Conservation (phyloP, 192 early-diverging fungal genomes). For the Backusella australiensis region DNA sequence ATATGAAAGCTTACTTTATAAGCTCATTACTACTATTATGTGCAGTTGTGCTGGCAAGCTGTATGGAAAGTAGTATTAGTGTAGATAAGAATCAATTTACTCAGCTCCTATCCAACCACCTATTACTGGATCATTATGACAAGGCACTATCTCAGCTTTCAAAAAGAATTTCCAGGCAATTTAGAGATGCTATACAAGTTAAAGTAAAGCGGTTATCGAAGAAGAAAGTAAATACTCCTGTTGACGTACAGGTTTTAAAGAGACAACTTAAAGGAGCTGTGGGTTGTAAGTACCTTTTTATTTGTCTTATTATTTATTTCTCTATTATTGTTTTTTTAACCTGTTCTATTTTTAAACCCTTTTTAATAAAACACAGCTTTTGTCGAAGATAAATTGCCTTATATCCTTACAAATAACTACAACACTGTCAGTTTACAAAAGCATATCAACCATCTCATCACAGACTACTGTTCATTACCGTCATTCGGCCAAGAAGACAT, state of each 20-base stretch:
- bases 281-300: neutral
- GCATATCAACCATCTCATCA: neutral
- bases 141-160: constrained; percentile 7
- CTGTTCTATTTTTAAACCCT: neutral
- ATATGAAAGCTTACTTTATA: neutral
- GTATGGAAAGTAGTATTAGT: neutral
- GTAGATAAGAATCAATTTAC: constrained; percentile 10
- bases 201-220: constrained; percentile 5
- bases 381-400: constrained; percentile 15
- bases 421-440: constrained; percentile 9
- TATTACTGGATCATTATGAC: constrained; percentile 15
- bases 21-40: neutral
- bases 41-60: constrained; percentile 1
- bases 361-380: neutral
- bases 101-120: constrained; percentile 6
- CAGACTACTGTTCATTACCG: constrained; percentile 2
- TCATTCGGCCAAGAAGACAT: neutral
- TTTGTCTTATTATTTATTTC: neutral
- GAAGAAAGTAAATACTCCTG: neutral
- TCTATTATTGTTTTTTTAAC: neutral
- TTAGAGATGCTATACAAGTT: constrained; percentile 12
- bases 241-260: constrained; percentile 14
- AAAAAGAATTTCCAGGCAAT: constrained; percentile 4
- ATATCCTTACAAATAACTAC: constrained; percentile 2
- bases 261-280: constrained; percentile 11